Percentiles rank a stretch among this genome's conserved stretches.
Conservation (phyloP, 2,329 filamentous ascomycete genomes). For the Ascocoryne sarcoides region DNA sequence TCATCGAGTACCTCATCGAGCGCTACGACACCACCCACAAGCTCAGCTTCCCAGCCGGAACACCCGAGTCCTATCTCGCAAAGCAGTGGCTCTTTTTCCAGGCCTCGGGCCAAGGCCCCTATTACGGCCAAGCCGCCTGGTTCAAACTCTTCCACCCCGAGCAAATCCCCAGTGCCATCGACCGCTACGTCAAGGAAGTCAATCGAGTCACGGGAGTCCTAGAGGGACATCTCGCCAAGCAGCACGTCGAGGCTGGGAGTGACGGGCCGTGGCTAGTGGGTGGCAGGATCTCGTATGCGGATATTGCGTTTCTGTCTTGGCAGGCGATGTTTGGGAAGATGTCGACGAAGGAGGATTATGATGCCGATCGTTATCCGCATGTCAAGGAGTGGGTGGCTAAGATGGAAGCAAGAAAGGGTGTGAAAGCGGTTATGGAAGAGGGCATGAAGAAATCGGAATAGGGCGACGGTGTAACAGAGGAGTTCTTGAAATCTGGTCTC, state of each 20-base stretch:
- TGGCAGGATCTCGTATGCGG: conserved; percentile 32
- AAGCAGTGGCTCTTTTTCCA: conserved; percentile 35
- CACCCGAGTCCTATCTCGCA: conserved; percentile 26
- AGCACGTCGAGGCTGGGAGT: neutral
- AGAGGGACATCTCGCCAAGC: conserved; percentile 30
- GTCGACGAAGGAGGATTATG: conserved; percentile 4
- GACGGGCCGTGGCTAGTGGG: conserved; percentile 29
- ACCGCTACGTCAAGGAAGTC: conserved; percentile 38
- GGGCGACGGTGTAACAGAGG: too few species aligned
- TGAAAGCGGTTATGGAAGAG: conserved; percentile 6
- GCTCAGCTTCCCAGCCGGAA: conserved; percentile 26
- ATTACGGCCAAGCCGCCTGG: conserved; percentile 33
- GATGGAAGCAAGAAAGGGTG: conserved; percentile 5
- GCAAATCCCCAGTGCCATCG: conserved; percentile 34
- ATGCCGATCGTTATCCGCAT: conserved; percentile 11
- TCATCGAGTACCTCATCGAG: conserved; percentile 35
- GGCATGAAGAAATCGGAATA: too few species aligned
- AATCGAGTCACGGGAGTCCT: conserved; percentile 30
- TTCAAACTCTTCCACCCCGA: conserved; percentile 30
- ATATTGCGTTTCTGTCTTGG: conserved; percentile 32
- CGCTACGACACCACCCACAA: conserved; percentile 32
- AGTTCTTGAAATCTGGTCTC: too few species aligned
- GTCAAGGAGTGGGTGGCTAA: conserved; percentile 13
- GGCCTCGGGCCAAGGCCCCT: conserved; percentile 31
- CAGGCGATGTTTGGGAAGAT: conserved; percentile 6